These are phyloP conservation scores for Centaurea solstitialis DNA, from an alignment of 129 eudicot genomes.

Conservation along the genomic window DNA sequence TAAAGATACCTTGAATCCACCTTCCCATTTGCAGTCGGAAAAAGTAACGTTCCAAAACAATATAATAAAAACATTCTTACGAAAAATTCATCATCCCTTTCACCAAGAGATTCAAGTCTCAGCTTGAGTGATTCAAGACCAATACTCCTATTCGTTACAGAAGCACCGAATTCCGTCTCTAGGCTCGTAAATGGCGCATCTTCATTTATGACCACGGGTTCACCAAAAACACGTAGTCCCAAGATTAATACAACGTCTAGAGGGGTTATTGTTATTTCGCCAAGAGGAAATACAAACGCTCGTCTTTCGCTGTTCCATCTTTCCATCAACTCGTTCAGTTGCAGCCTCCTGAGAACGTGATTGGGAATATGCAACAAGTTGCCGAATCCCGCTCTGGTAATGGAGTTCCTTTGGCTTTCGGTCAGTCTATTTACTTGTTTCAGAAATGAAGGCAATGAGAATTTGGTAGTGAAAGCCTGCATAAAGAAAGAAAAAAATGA, in stretches of 20 bases:
- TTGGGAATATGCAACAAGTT: constrained; percentile 39
- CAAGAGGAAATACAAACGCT: constrained; percentile 48
- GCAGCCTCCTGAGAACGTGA: constrained; percentile 40
- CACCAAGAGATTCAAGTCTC: constrained; percentile 48
- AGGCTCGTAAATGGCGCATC: constrained; percentile 35
- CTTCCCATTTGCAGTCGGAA: constrained; percentile 49
- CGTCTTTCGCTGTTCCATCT: constrained; percentile 51
- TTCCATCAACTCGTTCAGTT: constrained; percentile 51
- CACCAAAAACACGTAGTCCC: constrained; percentile 56
- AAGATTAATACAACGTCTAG: constrained; percentile 56
- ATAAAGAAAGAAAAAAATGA: neutral
- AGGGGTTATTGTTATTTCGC: constrained; percentile 44
- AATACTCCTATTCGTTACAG: constrained; percentile 32
- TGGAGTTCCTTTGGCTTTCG: constrained; percentile 36
- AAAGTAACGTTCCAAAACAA: constrained; percentile 60
- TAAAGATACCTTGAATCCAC: constrained; percentile 61
- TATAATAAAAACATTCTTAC: constrained; percentile 44
- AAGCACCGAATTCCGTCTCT: constrained; percentile 51
- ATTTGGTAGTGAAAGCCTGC: constrained; percentile 56
- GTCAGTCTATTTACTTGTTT: constrained; percentile 46
- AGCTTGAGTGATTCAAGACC: constrained; percentile 37
- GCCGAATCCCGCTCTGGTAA: constrained; percentile 53
- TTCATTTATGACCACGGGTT: constrained; percentile 33
- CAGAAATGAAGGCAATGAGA: constrained; percentile 52
- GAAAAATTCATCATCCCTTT: constrained; percentile 43